A percentile compares a stretch with the other conserved stretches of the same genome.
Conservation (phyloP, 371 early-diverging fungal genomes). For the Coelomomyces lativittatus region DNA sequence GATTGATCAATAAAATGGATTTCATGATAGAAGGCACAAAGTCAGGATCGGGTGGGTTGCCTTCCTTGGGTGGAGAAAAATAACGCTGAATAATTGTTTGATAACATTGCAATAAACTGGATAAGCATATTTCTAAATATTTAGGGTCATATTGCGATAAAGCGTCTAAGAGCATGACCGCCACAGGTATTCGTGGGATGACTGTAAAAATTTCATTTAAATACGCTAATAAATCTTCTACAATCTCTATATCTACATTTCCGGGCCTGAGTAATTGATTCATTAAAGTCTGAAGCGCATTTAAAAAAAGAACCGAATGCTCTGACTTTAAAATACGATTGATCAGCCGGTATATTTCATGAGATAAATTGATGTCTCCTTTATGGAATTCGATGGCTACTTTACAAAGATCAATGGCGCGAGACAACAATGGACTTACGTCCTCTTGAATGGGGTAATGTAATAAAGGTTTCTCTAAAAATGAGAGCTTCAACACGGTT, state of each 20-base stretch:
- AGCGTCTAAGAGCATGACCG: neutral
- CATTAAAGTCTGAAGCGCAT: neutral
- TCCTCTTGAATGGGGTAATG: conserved; percentile 9
- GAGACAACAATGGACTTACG: neutral
- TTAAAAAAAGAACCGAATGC: neutral
- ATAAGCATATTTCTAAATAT: no score
- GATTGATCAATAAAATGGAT: conserved; percentile 35
- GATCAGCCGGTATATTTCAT: neutral
- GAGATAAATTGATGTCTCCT: neutral
- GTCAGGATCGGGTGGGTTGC: neutral
- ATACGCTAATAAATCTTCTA: neutral
- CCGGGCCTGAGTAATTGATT: neutral
- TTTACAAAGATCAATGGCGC: neutral
- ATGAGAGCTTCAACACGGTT: conserved; percentile 18
- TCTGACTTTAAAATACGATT: neutral
- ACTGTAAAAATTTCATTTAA: neutral
- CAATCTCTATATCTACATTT: neutral
- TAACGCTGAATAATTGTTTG: no score
- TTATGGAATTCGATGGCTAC: conserved; percentile 7
- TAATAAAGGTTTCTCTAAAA: conserved; percentile 14
- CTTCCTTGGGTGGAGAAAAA: no score
- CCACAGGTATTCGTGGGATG: neutral
- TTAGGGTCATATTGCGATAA: neutral
- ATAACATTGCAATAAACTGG: no score
- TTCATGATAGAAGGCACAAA: conserved; percentile 6